phyloP scores from a whole-genome alignment of 2,329 filamentous ascomycete species.

The Fusarium dimerum region DNA sequence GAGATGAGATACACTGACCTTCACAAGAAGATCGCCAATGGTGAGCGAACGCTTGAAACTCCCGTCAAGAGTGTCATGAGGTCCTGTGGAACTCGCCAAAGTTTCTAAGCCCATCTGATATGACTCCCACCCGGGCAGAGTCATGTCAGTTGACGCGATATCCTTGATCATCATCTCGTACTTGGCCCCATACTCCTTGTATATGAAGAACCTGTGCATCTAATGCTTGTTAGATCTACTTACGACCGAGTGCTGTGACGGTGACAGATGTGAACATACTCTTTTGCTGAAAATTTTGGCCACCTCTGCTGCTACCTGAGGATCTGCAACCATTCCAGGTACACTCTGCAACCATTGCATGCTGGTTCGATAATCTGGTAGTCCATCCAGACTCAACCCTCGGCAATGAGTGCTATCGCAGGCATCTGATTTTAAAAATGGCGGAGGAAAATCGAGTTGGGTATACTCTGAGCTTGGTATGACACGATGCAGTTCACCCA shows the following conservation, averaged over 20 bases:
- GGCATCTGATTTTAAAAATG: constrained; percentile 12
- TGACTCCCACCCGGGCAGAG: constrained; percentile 71
- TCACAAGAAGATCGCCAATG: constrained; percentile 84
- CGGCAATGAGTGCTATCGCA: constrained; percentile 39
- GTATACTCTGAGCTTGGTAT: constrained; percentile 70
- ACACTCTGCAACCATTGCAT: constrained; percentile 46
- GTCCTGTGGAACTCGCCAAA: constrained; percentile 72
- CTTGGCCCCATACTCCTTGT: constrained; percentile 89
- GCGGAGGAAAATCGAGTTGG: constrained; percentile 34
- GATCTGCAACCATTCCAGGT: constrained; percentile 57
- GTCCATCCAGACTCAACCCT: constrained; percentile 51
- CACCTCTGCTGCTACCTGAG: constrained; percentile 60
- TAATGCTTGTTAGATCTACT: constrained; percentile 36
- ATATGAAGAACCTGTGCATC: constrained; percentile 81
- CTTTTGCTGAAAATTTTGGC: constrained; percentile 62
- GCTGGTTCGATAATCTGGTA: constrained; percentile 42
- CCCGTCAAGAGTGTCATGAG: constrained; percentile 64
- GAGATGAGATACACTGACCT: constrained; percentile 55
- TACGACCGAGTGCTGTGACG: not conserved
- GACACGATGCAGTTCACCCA: constrained; percentile 70
- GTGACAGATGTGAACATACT: constrained; percentile 37
- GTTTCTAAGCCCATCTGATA: constrained; percentile 87
- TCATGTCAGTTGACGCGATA: constrained; percentile 66
- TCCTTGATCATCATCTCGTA: constrained; percentile 85
- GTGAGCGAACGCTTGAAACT: constrained; percentile 75